Base-by-base conservation (phyloP, 768 basidiomycete genomes). In the Amanita polypyramis region DNA sequence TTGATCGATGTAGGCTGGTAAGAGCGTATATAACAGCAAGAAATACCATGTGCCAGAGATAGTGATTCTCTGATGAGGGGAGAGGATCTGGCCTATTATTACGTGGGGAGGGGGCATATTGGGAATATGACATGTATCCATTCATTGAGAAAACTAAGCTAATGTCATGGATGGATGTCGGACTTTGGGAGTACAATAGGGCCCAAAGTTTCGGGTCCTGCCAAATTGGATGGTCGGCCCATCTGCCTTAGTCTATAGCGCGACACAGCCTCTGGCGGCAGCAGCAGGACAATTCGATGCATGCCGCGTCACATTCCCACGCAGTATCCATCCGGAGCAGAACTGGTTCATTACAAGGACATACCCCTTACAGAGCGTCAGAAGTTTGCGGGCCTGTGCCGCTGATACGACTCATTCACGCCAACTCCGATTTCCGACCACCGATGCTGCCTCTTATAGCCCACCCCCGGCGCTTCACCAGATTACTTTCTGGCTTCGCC, bases 21-120 rank as follows among this genome's bases (percentile, higher is more conserved):
- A 92, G 72, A 81, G 81, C 60, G 80, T 87, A 10, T 96, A 94
- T 76, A 76, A 86, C 70, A 83, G 82, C 53, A 67, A 81, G 30
- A 76, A 79, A 60, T 88, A 89, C 66, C 79, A 63, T 45, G 63
- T 64, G n/a, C 63, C 65, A 47, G 65, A 68, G 47, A 65, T 68
- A 51, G 64, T 65, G 42, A 62, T 68, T 53, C 60, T 65, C 42
- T 68, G 56, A 46, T 46, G 50, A 49, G 6, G 25, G 23, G 17
- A 14, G 25, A 5, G 15, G 46, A 52, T 32, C 27, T 40, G 38
- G 35, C 25, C 29, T 42, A 27, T 32, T 19, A 11, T 47, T 25
- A 32, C 25, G 21, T 19, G 17, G 14, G 48, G n/a, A n/a, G n/a
- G n/a, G n/a, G 27, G 15, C 17, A 30, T 38, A 9, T 5, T 46